phyloP scores from a whole-genome alignment of 495 filamentous ascomycete species.

The Penicillium antarcticum region DNA sequence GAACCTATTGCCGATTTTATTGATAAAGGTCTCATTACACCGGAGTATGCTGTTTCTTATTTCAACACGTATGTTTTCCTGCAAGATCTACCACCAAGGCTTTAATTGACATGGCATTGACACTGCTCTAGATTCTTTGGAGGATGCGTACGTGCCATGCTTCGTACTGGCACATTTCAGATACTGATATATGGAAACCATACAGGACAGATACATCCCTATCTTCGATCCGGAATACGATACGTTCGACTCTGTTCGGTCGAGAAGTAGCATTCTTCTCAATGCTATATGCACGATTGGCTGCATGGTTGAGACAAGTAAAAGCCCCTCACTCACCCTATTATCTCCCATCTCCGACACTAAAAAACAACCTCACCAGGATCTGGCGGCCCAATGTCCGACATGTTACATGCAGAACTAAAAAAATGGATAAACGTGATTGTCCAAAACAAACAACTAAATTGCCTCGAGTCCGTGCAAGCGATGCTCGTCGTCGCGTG shows the following conservation, averaged over 20 bases:
- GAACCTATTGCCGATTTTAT: slow-evolving; percentile 36
- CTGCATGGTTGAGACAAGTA: slow-evolving; percentile 39
- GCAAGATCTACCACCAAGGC: too few relatives aligned
- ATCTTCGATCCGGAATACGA: slow-evolving; percentile 42
- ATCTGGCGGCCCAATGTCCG: slow-evolving; percentile 31
- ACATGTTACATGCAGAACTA: slow-evolving; percentile 37
- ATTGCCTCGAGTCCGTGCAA: slow-evolving; percentile 45
- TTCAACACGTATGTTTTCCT: slow-evolving; percentile 30
- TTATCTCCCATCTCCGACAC: too few relatives aligned
- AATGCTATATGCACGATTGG: slow-evolving; percentile 50
- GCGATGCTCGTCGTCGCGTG: slow-evolving; percentile 46
- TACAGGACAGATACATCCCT: slow-evolving; percentile 43
- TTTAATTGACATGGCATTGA: too few relatives aligned
- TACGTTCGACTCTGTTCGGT: slow-evolving; percentile 38
- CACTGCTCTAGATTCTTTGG: slow-evolving; percentile 34
- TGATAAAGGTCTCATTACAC: slow-evolving; percentile 32
- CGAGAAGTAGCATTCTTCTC: slow-evolving; percentile 40
- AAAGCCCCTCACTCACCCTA: neutral
- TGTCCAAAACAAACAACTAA: slow-evolving; percentile 34
- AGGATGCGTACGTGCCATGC: slow-evolving; percentile 33
- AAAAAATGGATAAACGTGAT: slow-evolving; percentile 46
- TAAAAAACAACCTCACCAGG: slow-evolving; percentile 9
- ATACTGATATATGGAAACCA: neutral
- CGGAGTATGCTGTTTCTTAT: slow-evolving; percentile 29
- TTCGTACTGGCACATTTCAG: neutral